Conservation (phyloP, 192 early-diverging fungal genomes). For the Geosiphon pyriformis region DNA sequence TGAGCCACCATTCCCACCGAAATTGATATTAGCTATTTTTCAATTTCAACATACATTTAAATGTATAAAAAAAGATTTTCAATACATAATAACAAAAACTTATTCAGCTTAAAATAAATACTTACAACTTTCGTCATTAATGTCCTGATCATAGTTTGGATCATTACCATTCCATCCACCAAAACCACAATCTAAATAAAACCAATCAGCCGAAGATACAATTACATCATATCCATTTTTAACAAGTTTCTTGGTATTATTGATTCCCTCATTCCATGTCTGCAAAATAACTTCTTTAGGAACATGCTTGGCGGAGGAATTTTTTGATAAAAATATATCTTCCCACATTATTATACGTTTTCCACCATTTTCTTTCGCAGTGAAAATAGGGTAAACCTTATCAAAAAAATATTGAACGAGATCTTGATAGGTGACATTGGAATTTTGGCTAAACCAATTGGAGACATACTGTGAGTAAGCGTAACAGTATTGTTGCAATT, state of each 20-base stretch:
- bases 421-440: constrained; percentile 32
- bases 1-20: neutral
- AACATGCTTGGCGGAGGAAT: constrained; percentile 43
- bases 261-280: constrained; percentile 55
- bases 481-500: constrained; percentile 69
- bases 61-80: neutral
- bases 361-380: constrained; percentile 26
- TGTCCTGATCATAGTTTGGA: neutral
- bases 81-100: no score
- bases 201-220: constrained; percentile 56
- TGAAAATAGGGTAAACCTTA: constrained; percentile 46
- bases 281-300: constrained; percentile 63
- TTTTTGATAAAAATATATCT: constrained; percentile 43
- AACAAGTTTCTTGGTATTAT: constrained; percentile 53
- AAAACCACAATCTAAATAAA: constrained; percentile 77
- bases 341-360: constrained; percentile 72
- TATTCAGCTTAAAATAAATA: no score
- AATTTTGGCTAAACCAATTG: constrained; percentile 38
- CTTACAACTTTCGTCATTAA: constrained; percentile 28
- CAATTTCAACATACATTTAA: neutral
- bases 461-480: constrained; percentile 41
- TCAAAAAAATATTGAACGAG: constrained; percentile 48
- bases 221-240: constrained; percentile 63
- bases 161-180: constrained; percentile 58
- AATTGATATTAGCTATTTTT: neutral